These are phyloP conservation scores for Fusarium fujikuroi DNA, from an alignment of 2,329 filamentous ascomycete genomes.

Conservation along the genomic window DNA sequence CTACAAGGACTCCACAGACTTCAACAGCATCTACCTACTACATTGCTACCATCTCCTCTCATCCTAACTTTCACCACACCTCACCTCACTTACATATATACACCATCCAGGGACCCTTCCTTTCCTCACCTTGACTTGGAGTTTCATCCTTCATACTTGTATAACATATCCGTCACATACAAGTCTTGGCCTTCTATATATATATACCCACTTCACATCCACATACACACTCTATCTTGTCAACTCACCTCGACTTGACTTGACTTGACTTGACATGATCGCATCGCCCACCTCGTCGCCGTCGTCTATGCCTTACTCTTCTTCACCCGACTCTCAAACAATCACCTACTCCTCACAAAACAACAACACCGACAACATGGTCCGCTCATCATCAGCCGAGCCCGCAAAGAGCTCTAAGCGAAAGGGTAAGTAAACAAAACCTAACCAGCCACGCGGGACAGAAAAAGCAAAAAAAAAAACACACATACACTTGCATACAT, in stretches of 20 bases:
- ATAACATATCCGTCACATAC: constrained; percentile 21
- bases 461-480: background rate
- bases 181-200: constrained; percentile 25
- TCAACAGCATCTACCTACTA: constrained; percentile 15
- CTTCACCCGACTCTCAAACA: constrained; percentile 13
- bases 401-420: constrained; percentile 57
- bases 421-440: constrained; percentile 53
- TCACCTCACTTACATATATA: constrained; percentile 39
- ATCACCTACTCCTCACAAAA: constrained; percentile 3
- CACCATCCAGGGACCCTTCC: constrained; percentile 18
- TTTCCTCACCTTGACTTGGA: background rate
- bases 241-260: background rate
- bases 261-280: constrained; percentile 36
- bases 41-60: constrained; percentile 30
- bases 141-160: constrained; percentile 14
- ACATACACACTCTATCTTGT: background rate
- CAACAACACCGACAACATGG: constrained; percentile 47
- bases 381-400: constrained; percentile 57
- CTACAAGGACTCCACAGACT: constrained; percentile 39
- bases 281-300: constrained; percentile 18
- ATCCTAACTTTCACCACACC: constrained; percentile 28
- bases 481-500: background rate
- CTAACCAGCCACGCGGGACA: background rate
- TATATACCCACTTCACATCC: constrained; percentile 24
- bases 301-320: constrained; percentile 26